phyloP scores from a whole-genome alignment of 2,329 filamentous ascomycete species.

The Hypoxylon sp. region DNA sequence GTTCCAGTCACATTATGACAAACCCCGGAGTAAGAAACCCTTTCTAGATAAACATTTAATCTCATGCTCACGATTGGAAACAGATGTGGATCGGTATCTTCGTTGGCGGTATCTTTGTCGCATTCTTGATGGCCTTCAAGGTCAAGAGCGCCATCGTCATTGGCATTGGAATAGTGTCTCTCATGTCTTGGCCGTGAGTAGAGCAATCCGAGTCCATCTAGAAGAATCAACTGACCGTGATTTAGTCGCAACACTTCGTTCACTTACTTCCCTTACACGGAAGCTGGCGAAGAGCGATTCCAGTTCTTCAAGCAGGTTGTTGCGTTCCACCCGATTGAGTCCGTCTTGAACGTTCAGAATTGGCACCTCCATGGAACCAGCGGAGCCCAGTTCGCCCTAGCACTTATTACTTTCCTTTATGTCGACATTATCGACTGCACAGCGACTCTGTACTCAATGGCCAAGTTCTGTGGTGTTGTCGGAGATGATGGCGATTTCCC shows the following conservation, averaged over 20 bases:
- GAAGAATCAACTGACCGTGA: constrained; percentile 36
- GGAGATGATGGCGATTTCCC: constrained; percentile 85
- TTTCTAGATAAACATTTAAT: not conserved
- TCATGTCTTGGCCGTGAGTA: constrained; percentile 81
- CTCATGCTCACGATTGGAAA: constrained; percentile 39
- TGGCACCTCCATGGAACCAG: constrained; percentile 72
- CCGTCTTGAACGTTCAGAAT: constrained; percentile 74
- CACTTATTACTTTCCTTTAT: constrained; percentile 83
- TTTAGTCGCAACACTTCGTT: constrained; percentile 74
- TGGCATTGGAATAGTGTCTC: constrained; percentile 79
- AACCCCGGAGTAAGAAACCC: constrained; percentile 74
- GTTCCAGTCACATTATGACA: constrained; percentile 76
- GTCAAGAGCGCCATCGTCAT: constrained; percentile 82
- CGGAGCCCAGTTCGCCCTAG: constrained; percentile 75
- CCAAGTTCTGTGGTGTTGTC: constrained; percentile 78
- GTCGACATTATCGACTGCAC: constrained; percentile 86
- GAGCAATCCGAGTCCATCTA: not conserved
- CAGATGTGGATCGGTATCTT: constrained; percentile 89
- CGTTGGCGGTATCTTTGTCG: constrained; percentile 83
- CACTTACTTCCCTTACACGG: constrained; percentile 79
- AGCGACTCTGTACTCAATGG: constrained; percentile 86
- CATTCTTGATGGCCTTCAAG: constrained; percentile 84
- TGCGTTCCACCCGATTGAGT: constrained; percentile 78
- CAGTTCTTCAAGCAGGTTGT: constrained; percentile 82
- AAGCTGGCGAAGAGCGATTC: constrained; percentile 75